A percentile compares a stretch with the other conserved stretches of the same genome.
phyloP scores from a whole-genome alignment of 1,284 basidiomycete species.

The Moniliella sp. region DNA sequence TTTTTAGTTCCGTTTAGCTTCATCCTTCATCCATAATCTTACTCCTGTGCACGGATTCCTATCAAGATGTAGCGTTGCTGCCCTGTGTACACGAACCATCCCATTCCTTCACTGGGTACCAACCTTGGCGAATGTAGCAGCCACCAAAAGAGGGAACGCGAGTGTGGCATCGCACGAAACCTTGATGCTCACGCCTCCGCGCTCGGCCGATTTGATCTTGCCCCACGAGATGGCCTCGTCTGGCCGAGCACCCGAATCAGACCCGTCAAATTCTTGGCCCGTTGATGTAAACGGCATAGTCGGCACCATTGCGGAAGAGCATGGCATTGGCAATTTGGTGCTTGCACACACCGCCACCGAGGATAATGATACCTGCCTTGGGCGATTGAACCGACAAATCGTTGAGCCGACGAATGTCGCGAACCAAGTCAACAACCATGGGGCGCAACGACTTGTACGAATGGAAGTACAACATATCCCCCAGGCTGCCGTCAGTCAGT shows the following conservation, averaged over 20 bases:
- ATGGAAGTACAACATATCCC: constrained; percentile 98
- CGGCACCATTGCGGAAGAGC: constrained; percentile 83
- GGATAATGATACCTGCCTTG: constrained; percentile 92
- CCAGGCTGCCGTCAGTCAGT: constrained; percentile 84
- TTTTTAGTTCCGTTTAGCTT: too few relatives aligned
- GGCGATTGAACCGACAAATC: constrained; percentile 66
- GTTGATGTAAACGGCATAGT: constrained; percentile 92
- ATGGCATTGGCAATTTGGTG: constrained; percentile 98
- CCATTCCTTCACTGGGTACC: too few relatives aligned
- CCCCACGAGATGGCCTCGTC: constrained; percentile 99
- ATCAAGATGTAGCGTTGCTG: too few relatives aligned
- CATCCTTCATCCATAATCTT: too few relatives aligned
- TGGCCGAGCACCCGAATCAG: constrained; percentile 82
- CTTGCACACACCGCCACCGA: constrained; percentile 95
- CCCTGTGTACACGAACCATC: too few relatives aligned
- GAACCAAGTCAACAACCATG: constrained; percentile 77
- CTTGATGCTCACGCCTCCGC: constrained; percentile 69
- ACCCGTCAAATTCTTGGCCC: constrained; percentile 94
- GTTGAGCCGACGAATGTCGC: constrained; percentile 76
- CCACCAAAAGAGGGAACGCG: constrained; percentile 70
- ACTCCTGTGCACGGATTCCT: too few relatives aligned
- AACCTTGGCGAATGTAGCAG: constrained; percentile 49
- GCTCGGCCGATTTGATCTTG: constrained; percentile 55
- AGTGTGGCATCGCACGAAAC: constrained; percentile 61
- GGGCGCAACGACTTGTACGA: constrained; percentile 52